Evolutionary conservation across 192 early-diverging fungal species (phyloP), one percentile per base, ranked within the genome.

Genomic region (Chytriomyces sp.): DNA sequence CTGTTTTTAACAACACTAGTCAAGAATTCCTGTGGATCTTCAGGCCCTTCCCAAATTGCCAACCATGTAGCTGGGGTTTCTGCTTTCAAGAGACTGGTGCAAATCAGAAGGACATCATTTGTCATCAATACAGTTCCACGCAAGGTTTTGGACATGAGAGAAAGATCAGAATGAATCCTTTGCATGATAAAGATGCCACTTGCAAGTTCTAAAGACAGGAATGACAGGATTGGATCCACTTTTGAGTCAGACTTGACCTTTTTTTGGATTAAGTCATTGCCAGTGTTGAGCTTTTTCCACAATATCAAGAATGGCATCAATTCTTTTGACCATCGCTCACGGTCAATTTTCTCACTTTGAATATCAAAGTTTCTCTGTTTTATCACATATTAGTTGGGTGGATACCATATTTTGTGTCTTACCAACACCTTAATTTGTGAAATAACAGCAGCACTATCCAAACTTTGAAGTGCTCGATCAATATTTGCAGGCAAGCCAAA

Each of bases 401-500:
- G 38, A 30, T 59, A 52, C 10, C 0, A 40, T 19, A 33, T n/a
- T 38, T n/a, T 6, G 33, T 30, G 52, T 17, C 69, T 70, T 82
- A 80, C 82, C 68, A 86, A 40, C 10, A 44, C 17, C 62, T 76
- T 78, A 8, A 86, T 62, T 61, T 84, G 80, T 32, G 22, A 34
- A 3, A 86, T 34, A 30, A 86, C 79, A 4, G 56, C 54, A 12
- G 73, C 44, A 52, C 80, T 84, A 17, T 57, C 40, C 12, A 67
- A 64, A 6, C 44, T 49, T 70, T 86, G 85, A 4, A 79, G 38
- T 0, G 79, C 77, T 5, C 78, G 74, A 54, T 86, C 82, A 63
- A 86, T 82, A 63, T 86, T 86, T 26, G 76, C 75, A 10, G 85
- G 85, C 3, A 86, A 61, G 25, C 82, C 80, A 67, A 86, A 82